Base-by-base conservation (phyloP, 768 basidiomycete species). In the Termitomyces bulborhizus region DNA sequence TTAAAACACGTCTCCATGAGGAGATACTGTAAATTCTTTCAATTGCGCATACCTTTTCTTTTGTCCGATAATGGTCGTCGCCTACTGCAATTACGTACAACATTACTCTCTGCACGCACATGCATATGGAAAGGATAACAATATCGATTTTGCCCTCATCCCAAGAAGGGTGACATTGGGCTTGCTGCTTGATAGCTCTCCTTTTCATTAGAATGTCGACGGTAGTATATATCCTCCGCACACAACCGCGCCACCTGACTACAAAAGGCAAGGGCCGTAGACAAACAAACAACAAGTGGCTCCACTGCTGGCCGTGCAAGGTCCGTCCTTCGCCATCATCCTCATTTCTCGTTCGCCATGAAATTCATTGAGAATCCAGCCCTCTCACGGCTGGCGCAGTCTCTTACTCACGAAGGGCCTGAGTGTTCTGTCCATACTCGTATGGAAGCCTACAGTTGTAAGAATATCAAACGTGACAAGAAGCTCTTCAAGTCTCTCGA, bases 381-480 rank as follows among this genome's bases (percentile, higher is more conserved):
- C 43, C 77, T 95, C 3, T 83, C 86, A 12, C 79, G 80, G 52
- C 83, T 97, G 55, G 84, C 88, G 0, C 82, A 86, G 65, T 82
- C 85, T 15, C 85, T 95, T 46, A 86, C 87, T 4, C 88, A 91
- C 69, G 88, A 92, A 60, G 90, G 93, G 11, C 83, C 88, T 46
- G 90, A 94, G 70, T 92, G 91, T 69, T 81, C 85, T 4, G 92
- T 96, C 6, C 86, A 92, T 72, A 93, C 92, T 44, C 83, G 93
- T 61, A 86, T 98, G 70, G 96, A 98, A 71, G 95, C 93, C 0
- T 99, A 98, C 77, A 91, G 89, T 66, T 94, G 93, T 81, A 99
- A 99, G 82, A 88, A 94, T 71, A 88, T 97, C 71, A 90, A 92
- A 63, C 88, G 90, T 65, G 97, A 99, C 80, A 93, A 94, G 83